Conservation (phyloP, 768 basidiomycete genomes). For the Collybiopsis luxurians region DNA sequence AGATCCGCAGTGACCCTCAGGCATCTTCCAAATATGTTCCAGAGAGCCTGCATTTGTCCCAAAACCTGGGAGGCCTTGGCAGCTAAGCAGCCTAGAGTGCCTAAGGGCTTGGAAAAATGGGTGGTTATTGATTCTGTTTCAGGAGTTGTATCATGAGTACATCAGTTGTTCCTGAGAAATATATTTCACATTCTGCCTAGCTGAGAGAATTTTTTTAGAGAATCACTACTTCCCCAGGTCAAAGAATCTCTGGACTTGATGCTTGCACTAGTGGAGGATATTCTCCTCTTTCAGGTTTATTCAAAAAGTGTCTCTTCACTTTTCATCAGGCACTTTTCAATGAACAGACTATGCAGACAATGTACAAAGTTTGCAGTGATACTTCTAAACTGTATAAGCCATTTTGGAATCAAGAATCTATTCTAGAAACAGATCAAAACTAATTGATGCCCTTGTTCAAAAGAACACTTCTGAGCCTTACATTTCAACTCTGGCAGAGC, state of each 20-base stretch:
- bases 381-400: conserved; percentile 66
- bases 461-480: conserved; percentile 92
- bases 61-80: too few species aligned
- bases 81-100: too few species aligned
- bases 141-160: conserved; percentile 31
- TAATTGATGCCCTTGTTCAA: conserved; percentile 89
- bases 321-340: conserved; percentile 87
- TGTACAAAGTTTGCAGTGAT: conserved; percentile 88
- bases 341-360: conserved; percentile 83
- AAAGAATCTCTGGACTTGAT: conserved; percentile 63
- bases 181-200: conserved; percentile 60
- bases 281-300: conserved; percentile 83
- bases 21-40: too few species aligned
- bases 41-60: too few species aligned
- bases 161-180: background rate
- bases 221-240: conserved; percentile 65
- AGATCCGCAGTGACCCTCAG: too few species aligned
- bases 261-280: conserved; percentile 72
- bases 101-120: conserved; percentile 44
- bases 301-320: conserved; percentile 94
- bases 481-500: conserved; percentile 88
- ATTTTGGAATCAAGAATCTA: background rate
- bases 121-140: conserved; percentile 43
- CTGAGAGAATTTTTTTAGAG: conserved; percentile 53
- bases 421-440: conserved; percentile 17